phyloP scores from a whole-genome alignment of 1,139 yeast species.

The Meyerozyma elateridarum region DNA sequence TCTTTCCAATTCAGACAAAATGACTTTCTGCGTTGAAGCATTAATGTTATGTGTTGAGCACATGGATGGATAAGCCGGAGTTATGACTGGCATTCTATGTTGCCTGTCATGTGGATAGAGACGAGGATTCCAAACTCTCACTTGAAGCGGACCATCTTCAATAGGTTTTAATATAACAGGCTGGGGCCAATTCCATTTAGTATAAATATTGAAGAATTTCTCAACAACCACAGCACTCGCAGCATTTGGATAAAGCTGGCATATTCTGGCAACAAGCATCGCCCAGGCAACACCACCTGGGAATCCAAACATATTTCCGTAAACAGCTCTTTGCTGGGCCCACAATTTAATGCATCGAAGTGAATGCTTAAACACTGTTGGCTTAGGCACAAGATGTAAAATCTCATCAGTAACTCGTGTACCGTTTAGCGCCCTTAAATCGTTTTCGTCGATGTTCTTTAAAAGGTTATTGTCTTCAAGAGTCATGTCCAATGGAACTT shows the following conservation, averaged over 20 bases:
- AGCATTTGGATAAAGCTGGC: constrained; percentile 95
- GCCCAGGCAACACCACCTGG: constrained; percentile 99
- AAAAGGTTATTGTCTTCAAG: constrained; percentile 80
- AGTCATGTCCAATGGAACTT: constrained; percentile 69
- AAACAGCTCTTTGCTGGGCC: constrained; percentile 94
- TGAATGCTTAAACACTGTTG: constrained; percentile 89
- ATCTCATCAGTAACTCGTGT: constrained; percentile 97
- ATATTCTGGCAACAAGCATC: constrained; percentile 93
- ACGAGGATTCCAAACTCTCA: constrained; percentile 94
- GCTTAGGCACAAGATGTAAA: constrained; percentile 81
- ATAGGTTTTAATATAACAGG: constrained; percentile 89
- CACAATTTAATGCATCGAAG: constrained; percentile 88
- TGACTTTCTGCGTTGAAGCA: constrained; percentile 77
- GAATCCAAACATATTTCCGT: constrained; percentile 92
- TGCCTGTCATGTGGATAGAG: constrained; percentile 81
- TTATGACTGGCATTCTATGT: constrained; percentile 97
- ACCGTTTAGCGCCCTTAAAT: constrained; percentile 85
- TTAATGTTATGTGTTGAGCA: constrained; percentile 97
- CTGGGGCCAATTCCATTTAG: constrained; percentile 98
- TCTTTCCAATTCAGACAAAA: constrained; percentile 67
- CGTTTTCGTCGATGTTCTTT: constrained; percentile 84
- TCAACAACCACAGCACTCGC: constrained; percentile 87
- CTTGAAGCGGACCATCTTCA: constrained; percentile 96
- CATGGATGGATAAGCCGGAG: constrained; percentile 99
- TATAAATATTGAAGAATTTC: constrained; percentile 78